Conservation (phyloP, 2,329 filamentous ascomycete species). For the Exophiala aquamarina region DNA sequence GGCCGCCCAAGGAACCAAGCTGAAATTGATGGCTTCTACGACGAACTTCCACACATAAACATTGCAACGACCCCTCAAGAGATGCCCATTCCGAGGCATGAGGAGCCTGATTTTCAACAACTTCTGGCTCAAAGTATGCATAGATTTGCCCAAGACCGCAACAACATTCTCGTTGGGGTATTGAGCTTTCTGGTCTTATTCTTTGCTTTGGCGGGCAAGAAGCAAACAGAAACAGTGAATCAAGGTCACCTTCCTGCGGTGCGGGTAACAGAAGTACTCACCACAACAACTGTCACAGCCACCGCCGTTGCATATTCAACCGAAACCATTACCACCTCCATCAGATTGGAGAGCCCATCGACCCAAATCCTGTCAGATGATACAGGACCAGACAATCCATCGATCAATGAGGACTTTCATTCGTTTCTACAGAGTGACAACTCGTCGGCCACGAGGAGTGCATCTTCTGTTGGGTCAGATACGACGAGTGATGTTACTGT, state of each 20-base stretch:
- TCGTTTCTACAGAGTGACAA: too few relatives aligned
- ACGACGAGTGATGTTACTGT: too few relatives aligned
- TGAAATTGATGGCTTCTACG: slow-evolving; percentile 26
- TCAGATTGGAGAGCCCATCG: background rate
- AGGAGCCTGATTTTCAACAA: slow-evolving; percentile 52
- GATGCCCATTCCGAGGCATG: slow-evolving; percentile 10
- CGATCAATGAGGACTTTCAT: too few relatives aligned
- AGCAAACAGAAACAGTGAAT: background rate
- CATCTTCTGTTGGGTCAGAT: too few relatives aligned
- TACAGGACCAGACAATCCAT: background rate
- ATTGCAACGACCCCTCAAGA: slow-evolving; percentile 1
- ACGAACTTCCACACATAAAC: slow-evolving; percentile 9
- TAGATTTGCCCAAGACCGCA: slow-evolving; percentile 52
- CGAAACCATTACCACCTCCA: slow-evolving; percentile 10
- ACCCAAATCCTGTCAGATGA: background rate
- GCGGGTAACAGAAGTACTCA: slow-evolving; percentile 9
- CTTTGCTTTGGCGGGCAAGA: slow-evolving; percentile 30
- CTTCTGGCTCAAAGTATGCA: slow-evolving; percentile 56
- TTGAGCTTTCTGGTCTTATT: slow-evolving; percentile 46
- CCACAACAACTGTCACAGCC: slow-evolving; percentile 16
- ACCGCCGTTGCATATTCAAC: slow-evolving; percentile 12
- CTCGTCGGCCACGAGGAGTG: too few relatives aligned
- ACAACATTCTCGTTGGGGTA: slow-evolving; percentile 52
- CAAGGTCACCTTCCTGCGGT: background rate
- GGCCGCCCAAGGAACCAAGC: slow-evolving; percentile 18